These are phyloP conservation scores for Tetrastigma voinierianum DNA, from an alignment of 164 flowering plant genomes.

Conservation along the genomic window DNA sequence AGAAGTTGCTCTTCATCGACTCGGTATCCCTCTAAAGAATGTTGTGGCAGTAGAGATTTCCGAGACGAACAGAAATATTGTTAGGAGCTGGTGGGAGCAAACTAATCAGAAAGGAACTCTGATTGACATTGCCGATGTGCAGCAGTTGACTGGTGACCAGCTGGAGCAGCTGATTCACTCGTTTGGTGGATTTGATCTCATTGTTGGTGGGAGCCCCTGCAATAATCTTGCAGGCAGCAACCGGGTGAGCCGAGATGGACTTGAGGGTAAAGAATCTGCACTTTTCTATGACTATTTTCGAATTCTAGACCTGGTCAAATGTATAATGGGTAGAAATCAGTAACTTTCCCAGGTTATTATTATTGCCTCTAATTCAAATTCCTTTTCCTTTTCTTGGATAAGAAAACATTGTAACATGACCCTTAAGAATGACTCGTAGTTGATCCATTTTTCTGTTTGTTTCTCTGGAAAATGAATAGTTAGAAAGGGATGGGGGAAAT, in stretches of 20 bases:
- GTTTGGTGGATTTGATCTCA: constrained; percentile 74
- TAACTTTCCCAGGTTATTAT: constrained; percentile 11
- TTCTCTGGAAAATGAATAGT: background rate
- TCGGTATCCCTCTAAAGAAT: constrained; percentile 70
- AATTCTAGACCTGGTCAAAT: constrained; percentile 58
- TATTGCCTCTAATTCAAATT: background rate
- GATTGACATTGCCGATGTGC: constrained; percentile 58
- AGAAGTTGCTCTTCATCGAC: constrained; percentile 87
- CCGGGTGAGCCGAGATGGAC: constrained; percentile 71
- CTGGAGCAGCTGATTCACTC: constrained; percentile 43
- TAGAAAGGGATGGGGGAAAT: background rate
- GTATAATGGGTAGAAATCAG: constrained; percentile 30
- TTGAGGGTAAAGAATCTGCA: constrained; percentile 79
- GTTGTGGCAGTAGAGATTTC: constrained; percentile 89
- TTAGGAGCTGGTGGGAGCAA: constrained; percentile 88
- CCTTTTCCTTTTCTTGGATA: background rate
- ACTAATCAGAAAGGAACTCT: constrained; percentile 71
- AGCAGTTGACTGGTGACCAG: constrained; percentile 35
- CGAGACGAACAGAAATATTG: constrained; percentile 62
- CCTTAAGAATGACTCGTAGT: background rate
- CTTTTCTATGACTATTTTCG: constrained; percentile 72
- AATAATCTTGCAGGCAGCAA: constrained; percentile 87
- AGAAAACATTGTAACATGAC: background rate
- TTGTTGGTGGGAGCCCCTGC: constrained; percentile 90
- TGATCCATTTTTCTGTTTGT: background rate